Conservation (phyloP, 192 early-diverging fungal genomes). For the Gonapodya sp. region DNA sequence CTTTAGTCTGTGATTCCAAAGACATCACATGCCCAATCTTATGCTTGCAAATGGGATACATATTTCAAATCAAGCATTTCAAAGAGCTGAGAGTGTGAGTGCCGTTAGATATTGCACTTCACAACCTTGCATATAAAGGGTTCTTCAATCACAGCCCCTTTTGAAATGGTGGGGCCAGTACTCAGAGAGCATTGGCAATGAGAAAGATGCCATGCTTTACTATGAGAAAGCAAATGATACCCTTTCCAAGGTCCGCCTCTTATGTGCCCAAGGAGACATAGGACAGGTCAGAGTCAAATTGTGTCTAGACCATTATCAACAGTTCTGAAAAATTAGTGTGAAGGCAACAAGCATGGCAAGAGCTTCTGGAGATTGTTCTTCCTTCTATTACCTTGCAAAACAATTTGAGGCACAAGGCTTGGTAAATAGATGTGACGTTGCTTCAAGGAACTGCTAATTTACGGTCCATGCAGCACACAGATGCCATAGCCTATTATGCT, state of each 20-base stretch:
- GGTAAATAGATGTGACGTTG: conserved; percentile 13
- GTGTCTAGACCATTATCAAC: too few relatives aligned
- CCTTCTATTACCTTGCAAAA: conserved; percentile 33
- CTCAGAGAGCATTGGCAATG: conserved; percentile 30
- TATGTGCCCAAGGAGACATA: conserved; percentile 33
- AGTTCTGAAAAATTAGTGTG: not conserved
- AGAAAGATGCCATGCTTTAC: conserved; percentile 27
- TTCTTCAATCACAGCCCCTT: not conserved
- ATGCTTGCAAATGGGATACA: not conserved
- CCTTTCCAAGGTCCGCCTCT: conserved; percentile 33
- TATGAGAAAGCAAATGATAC: conserved; percentile 36
- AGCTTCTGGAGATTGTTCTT: conserved; percentile 24
- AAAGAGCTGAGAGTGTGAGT: not conserved
- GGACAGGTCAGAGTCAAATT: conserved; percentile 26
- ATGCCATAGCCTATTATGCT: conserved; percentile 37
- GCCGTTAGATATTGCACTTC: not conserved
- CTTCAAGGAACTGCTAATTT: not conserved
- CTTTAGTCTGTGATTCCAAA: not conserved
- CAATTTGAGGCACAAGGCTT: conserved; percentile 38
- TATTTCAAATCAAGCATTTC: not conserved
- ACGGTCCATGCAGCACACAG: conserved; percentile 20
- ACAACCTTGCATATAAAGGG: not conserved
- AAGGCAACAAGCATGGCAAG: conserved; percentile 34
- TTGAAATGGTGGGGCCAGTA: conserved; percentile 48
- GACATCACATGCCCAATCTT: too few relatives aligned